Percentiles rank a stretch among this genome's conserved stretches.
Evolutionary conservation across 352 stramenopile genomes (phyloP).

Genomic region (Thalassiosira sp.): DNA sequence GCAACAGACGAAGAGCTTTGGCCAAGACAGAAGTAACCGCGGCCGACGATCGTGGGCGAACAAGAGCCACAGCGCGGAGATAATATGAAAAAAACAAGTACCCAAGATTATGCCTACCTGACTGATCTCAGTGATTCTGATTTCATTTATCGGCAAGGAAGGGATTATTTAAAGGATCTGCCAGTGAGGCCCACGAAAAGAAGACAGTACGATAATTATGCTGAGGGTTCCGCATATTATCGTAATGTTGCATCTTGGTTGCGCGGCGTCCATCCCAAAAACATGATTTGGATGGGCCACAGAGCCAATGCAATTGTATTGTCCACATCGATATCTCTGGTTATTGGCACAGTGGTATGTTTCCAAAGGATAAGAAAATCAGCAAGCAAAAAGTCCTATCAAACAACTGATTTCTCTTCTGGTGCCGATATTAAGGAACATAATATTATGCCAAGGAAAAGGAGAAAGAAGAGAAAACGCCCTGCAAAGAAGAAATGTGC

Average conservation of each 20-base stretch:
- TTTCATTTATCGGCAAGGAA: not conserved
- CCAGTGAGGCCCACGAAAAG: constrained; percentile 12
- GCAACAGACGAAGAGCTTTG: too few relatives aligned
- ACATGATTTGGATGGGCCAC: too few relatives aligned
- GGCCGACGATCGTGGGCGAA: too few relatives aligned
- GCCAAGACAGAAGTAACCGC: too few relatives aligned
- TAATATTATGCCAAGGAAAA: not conserved
- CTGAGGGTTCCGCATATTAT: too few relatives aligned
- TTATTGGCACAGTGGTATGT: too few relatives aligned
- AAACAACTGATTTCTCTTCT: too few relatives aligned
- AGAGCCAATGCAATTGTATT: too few relatives aligned
- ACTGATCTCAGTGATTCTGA: constrained; percentile 2
- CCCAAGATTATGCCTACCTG: not conserved
- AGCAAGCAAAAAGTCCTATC: too few relatives aligned
- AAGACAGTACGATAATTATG: not conserved
- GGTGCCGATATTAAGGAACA: not conserved
- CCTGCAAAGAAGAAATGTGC: not conserved
- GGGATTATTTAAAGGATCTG: constrained; percentile 11
- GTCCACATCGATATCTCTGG: too few relatives aligned
- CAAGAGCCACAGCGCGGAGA: too few relatives aligned
- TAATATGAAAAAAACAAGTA: not conserved
- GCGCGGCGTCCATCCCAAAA: not conserved
- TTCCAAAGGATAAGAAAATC: too few relatives aligned
- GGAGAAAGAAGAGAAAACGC: not conserved
- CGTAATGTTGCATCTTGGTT: not conserved